A percentile compares a stretch with the other conserved stretches of the same genome.
phyloP scores from a whole-genome alignment of 305 asterid genomes.

The Ilex paraguariensis region DNA sequence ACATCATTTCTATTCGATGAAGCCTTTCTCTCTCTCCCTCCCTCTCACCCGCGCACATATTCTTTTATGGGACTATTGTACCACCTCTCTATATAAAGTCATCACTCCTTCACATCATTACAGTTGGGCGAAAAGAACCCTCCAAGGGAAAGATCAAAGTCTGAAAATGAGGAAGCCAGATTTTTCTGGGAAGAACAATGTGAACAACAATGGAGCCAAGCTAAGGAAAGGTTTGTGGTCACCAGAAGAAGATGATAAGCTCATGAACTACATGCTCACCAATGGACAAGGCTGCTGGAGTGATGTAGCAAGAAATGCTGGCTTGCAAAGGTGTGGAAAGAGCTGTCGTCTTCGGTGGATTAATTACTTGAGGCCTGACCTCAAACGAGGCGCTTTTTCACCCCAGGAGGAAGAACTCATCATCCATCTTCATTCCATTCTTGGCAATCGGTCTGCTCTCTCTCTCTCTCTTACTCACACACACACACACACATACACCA shows the following conservation, averaged over 20 bases:
- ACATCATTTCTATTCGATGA: slow-evolving; percentile 34
- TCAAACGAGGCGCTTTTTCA: slow-evolving; percentile 86
- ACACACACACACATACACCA: too few species aligned
- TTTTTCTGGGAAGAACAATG: slow-evolving; percentile 35
- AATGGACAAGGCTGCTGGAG: slow-evolving; percentile 97
- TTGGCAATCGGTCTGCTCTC: slow-evolving; percentile 68
- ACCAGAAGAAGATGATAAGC: slow-evolving; percentile 89
- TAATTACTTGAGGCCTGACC: slow-evolving; percentile 87
- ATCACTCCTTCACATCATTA: slow-evolving; percentile 34
- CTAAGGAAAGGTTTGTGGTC: slow-evolving; percentile 91
- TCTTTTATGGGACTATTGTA: slow-evolving; percentile 5
- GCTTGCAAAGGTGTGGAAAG: slow-evolving; percentile 78
- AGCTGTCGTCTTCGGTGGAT: slow-evolving; percentile 91
- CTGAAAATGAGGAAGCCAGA: slow-evolving; percentile 65
- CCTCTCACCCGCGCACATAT: background rate
- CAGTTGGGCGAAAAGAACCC: slow-evolving; percentile 27
- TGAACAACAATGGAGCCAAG: slow-evolving; percentile 25
- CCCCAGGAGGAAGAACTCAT: slow-evolving; percentile 78
- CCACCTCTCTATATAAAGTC: slow-evolving; percentile 25
- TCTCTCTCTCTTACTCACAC: background rate
- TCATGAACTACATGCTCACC: slow-evolving; percentile 68
- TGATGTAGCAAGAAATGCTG: slow-evolving; percentile 82
- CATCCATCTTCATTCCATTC: slow-evolving; percentile 83
- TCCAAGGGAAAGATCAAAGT: slow-evolving; percentile 3
- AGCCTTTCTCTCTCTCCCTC: slow-evolving; percentile 12